Evolutionary conservation across 306 rosid species (phyloP), one percentile per base, ranked within the genome.

Genomic region (Vigna reflexopilosa): DNA sequence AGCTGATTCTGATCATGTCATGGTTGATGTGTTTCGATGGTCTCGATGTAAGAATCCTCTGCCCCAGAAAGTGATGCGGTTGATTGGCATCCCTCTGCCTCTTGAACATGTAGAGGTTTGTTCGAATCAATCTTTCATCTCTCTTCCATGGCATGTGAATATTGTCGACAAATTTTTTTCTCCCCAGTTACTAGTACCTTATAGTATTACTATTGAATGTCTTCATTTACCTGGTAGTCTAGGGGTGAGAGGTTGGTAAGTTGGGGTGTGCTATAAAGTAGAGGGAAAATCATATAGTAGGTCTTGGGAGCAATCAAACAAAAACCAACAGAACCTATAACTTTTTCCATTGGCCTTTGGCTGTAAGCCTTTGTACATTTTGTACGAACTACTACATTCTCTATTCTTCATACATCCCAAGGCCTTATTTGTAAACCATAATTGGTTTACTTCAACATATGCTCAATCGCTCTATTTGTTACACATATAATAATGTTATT

Each of bases 21-120:
- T 85, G 83, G 78, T 90, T 72, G 98, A 94, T 67, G 88, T 75
- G 80, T 94, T 94, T 71, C 93, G 98, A 32, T 94, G 98, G 98
- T 85, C 97, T 80, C 91, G 95, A 13, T 94, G 98, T 77, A 92
- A 89, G 89, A 92, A 70, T 83, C 93, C 97, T 50, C 90, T 94
- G 32, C 95, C 97, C 12, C 98, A 94, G 90, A 86, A 87, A 84
- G 76, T 86, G 52, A 92, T 89, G 97, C 90, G 89, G 64, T 71
- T 91, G 1, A 68, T 94, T 42, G 98, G 97, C 71, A 87, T 94
- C 82, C 98, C 97, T 13, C 85, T 94, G 48, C 97, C 98, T 34
- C 85, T 75, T 75, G 98, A 92, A 69, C 80, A 92, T 67, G 86
- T 92, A 55, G 97, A 94, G 98, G 98, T 92, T 90, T 82, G 42